phyloP scores from a whole-genome alignment of 2,329 filamentous ascomycete species.

The Phialemoniopsis sp. region DNA sequence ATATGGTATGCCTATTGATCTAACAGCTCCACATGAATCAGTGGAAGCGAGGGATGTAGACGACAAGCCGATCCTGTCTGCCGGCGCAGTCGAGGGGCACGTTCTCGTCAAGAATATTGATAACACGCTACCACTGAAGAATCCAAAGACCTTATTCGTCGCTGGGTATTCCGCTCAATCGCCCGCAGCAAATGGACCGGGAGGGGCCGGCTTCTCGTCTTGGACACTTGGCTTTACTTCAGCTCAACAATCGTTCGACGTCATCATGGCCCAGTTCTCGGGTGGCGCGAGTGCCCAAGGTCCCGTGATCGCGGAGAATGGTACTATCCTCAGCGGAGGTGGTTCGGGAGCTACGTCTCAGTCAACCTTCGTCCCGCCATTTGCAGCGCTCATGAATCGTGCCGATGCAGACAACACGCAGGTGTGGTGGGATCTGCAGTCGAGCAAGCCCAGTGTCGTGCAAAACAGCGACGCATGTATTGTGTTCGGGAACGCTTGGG shows the following conservation, averaged over 20 bases:
- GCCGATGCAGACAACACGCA: slow-evolving; percentile 51
- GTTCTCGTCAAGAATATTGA: slow-evolving; percentile 30
- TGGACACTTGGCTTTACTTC: slow-evolving; percentile 34
- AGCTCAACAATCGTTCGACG: too few relatives aligned
- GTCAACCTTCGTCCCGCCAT: slow-evolving; percentile 42
- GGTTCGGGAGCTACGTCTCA: slow-evolving; percentile 39
- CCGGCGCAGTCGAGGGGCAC: slow-evolving; percentile 28
- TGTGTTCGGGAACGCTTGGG: slow-evolving; percentile 53
- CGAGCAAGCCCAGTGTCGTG: slow-evolving; percentile 41
- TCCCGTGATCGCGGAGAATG: slow-evolving; percentile 26
- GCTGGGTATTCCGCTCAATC: slow-evolving; percentile 54
- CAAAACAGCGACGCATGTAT: slow-evolving; percentile 53
- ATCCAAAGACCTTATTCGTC: slow-evolving; percentile 43
- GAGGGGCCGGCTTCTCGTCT: slow-evolving; percentile 19
- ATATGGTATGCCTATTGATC: slow-evolving; percentile 42
- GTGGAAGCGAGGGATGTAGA: slow-evolving; percentile 47
- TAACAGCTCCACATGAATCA: slow-evolving; percentile 42
- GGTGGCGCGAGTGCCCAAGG: too few relatives aligned
- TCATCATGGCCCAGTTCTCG: too few relatives aligned
- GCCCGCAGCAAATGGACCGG: slow-evolving; percentile 35
- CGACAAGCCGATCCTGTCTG: slow-evolving; percentile 28
- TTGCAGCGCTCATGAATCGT: slow-evolving; percentile 47
- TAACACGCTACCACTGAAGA: slow-evolving; percentile 45
- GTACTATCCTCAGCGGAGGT: slow-evolving; percentile 47
- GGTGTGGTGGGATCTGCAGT: slow-evolving; percentile 56